Evolutionary conservation across 352 stramenopile genomes (phyloP).

Genomic region (Globisporangium abappressorium): DNA sequence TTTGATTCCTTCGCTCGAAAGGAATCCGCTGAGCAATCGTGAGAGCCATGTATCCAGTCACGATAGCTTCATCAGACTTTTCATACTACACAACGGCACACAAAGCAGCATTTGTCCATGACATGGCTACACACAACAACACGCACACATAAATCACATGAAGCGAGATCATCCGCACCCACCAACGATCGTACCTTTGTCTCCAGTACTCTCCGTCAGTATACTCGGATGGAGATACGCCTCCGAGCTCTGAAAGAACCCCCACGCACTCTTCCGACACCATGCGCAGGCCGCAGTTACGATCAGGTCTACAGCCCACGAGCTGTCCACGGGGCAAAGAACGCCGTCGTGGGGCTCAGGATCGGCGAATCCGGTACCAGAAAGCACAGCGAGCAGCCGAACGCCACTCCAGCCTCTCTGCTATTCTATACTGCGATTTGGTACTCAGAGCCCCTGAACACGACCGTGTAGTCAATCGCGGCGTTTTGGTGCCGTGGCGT

Average conservation of each 20-base stretch:
- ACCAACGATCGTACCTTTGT: background rate
- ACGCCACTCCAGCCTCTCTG: too few species aligned
- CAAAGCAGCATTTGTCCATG: background rate
- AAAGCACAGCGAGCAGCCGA: too few species aligned
- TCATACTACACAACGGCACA: too few species aligned
- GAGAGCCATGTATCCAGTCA: background rate
- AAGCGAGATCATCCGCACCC: background rate
- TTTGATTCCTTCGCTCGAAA: too few species aligned
- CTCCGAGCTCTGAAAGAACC: background rate
- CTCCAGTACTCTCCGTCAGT: background rate
- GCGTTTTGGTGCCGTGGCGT: background rate
- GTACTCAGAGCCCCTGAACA: background rate
- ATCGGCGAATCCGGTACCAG: too few species aligned
- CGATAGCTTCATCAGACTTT: background rate
- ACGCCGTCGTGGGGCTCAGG: background rate
- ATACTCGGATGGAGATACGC: background rate
- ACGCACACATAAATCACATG: background rate
- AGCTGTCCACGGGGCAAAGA: background rate
- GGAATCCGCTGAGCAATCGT: too few species aligned
- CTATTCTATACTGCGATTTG: background rate
- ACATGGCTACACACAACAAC: background rate
- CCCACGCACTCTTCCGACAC: background rate
- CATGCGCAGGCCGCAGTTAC: background rate
- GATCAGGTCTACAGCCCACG: background rate
- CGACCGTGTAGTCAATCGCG: background rate